phyloP scores from a whole-genome alignment of 495 filamentous ascomycete species.

The Talaromyces adpressus region DNA sequence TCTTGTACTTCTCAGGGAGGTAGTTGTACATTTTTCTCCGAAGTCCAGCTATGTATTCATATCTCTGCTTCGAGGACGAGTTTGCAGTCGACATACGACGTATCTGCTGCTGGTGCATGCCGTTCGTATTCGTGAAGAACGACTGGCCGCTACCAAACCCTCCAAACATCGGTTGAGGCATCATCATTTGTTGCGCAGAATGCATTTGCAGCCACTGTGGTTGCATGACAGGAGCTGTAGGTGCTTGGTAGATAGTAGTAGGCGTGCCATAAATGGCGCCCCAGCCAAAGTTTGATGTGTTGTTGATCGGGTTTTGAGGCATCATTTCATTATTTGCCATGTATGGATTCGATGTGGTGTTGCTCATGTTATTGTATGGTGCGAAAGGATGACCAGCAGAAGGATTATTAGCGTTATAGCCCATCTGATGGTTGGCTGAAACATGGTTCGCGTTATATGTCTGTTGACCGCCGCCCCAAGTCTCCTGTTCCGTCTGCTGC shows the following conservation, averaged over 20 bases:
- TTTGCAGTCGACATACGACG: background rate
- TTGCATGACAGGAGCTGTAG: background rate
- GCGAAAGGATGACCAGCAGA: background rate
- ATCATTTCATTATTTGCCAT: background rate
- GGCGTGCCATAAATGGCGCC: background rate
- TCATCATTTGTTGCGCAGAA: background rate
- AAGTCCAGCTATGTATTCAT: background rate
- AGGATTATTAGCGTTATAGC: background rate
- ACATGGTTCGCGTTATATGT: background rate
- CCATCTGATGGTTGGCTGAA: background rate
- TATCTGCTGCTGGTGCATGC: slow-evolving; percentile 1
- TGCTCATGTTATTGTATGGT: background rate
- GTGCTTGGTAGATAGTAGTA: background rate
- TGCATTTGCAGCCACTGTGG: slow-evolving; percentile 1
- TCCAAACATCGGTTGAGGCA: background rate
- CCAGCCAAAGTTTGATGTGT: background rate
- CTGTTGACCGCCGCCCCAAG: too few species aligned
- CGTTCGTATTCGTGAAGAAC: background rate
- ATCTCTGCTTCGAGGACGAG: background rate
- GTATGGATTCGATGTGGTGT: background rate
- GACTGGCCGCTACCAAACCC: slow-evolving; percentile 6
- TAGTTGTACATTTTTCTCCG: background rate
- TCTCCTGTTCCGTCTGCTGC: background rate
- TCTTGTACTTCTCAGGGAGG: background rate
- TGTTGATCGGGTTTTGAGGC: background rate